Conservation (phyloP, 352 stramenopile species). For the Pythium phragmitis region DNA sequence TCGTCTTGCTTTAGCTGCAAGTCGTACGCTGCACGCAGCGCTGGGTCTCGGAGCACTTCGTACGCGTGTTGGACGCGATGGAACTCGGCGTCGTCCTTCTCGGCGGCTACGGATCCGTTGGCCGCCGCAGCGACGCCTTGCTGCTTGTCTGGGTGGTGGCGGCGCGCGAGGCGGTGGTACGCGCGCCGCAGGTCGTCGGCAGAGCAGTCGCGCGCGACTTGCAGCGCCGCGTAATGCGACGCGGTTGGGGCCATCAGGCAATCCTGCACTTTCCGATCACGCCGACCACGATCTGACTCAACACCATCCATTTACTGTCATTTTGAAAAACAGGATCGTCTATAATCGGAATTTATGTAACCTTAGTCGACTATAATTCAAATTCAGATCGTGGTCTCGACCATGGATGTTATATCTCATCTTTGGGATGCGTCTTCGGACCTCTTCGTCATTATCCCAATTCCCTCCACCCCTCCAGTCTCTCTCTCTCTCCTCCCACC, state of each 20-base stretch:
- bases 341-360: neutral
- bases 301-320: constrained; percentile 13
- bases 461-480: neutral
- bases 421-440: neutral
- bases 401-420: neutral
- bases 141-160: constrained; percentile 69
- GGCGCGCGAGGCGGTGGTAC: constrained; percentile 62
- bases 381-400: neutral
- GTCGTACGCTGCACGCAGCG: constrained; percentile 55
- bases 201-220: constrained; percentile 41
- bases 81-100: constrained; percentile 33
- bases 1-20: constrained; percentile 37
- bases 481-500: too few relatives aligned
- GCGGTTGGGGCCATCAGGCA: neutral
- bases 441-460: neutral
- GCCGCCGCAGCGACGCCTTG: neutral
- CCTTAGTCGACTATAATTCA: neutral
- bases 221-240: constrained; percentile 50
- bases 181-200: constrained; percentile 63
- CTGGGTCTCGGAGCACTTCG: constrained; percentile 52
- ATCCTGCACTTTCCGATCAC: constrained; percentile 12
- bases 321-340: neutral
- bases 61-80: constrained; percentile 66
- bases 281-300: constrained; percentile 11
- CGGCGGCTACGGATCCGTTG: constrained; percentile 13